Evolutionary conservation across 805 yeast species (phyloP).

Genomic region (Teunomyces lycoperdinae): DNA sequence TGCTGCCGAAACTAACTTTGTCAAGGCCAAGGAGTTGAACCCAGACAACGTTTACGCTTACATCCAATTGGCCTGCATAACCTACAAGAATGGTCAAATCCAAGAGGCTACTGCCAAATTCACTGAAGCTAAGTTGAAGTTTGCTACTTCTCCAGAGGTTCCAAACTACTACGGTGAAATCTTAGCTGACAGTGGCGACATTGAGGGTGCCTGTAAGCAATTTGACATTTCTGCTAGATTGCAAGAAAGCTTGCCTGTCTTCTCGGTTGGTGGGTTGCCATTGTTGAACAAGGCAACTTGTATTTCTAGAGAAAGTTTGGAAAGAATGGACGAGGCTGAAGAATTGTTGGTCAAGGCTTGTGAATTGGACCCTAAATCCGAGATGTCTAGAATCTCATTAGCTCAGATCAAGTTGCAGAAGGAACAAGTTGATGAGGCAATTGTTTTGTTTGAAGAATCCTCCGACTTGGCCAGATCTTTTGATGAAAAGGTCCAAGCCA

Average conservation of each 20-base stretch:
- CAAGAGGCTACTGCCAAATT: constrained; percentile 63
- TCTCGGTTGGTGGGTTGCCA: constrained; percentile 85
- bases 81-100: constrained; percentile 70
- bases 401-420: constrained; percentile 88
- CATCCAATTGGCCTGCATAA: constrained; percentile 90
- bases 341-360: constrained; percentile 70
- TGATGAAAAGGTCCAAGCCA: constrained; percentile 87
- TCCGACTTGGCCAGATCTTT: constrained; percentile 77
- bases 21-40: constrained; percentile 71
- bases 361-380: constrained; percentile 82
- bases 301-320: constrained; percentile 53
- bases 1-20: constrained; percentile 72
- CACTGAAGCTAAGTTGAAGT: constrained; percentile 64
- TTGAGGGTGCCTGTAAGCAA: constrained; percentile 70
- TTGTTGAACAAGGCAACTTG: constrained; percentile 84
- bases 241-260: constrained; percentile 65
- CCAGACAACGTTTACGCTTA: constrained; percentile 77
- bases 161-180: constrained; percentile 96
- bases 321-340: constrained; percentile 53
- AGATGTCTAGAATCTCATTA: constrained; percentile 83
- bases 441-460: constrained; percentile 76
- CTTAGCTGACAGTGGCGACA: constrained; percentile 75
- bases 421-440: constrained; percentile 79
- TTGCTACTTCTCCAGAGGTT: constrained; percentile 86
- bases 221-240: constrained; percentile 83